Conservation (phyloP, 306 rosid genomes). For the Pyrus pyrifolia region DNA sequence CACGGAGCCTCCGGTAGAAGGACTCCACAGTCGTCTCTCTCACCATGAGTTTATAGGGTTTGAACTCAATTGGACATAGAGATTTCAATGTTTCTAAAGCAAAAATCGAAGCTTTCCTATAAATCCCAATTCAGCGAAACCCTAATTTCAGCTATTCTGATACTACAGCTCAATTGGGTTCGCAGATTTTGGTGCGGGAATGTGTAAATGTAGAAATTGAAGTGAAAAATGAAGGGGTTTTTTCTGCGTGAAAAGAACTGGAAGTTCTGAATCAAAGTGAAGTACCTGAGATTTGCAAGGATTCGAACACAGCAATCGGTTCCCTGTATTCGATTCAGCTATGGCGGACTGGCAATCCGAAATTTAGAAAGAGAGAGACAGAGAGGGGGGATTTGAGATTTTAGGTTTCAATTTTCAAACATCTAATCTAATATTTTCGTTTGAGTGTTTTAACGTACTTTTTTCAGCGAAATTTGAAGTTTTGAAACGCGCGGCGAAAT, state of each 20-base stretch:
- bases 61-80: slow-evolving; percentile 18
- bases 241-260: neutral
- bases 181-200: neutral
- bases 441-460: slow-evolving; percentile 8
- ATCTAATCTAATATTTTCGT: neutral
- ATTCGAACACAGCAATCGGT: neutral
- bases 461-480: slow-evolving; percentile 18
- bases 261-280: slow-evolving; percentile 2
- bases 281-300: slow-evolving; percentile 20
- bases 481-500: slow-evolving; percentile 35
- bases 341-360: neutral
- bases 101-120: neutral
- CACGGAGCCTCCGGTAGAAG: slow-evolving; percentile 58
- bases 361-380: slow-evolving; percentile 2
- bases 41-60: slow-evolving; percentile 36
- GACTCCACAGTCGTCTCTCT: slow-evolving; percentile 62
- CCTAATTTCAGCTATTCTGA: neutral
- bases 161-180: neutral
- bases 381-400: neutral
- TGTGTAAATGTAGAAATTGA: neutral
- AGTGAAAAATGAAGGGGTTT: neutral
- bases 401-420: neutral
- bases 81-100: neutral
- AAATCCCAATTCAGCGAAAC: neutral
- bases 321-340: neutral